A percentile compares a stretch with the other conserved stretches of the same genome.
Evolutionary conservation across 106 monocot genomes (phyloP).

Genomic region (Posidonia australis): DNA sequence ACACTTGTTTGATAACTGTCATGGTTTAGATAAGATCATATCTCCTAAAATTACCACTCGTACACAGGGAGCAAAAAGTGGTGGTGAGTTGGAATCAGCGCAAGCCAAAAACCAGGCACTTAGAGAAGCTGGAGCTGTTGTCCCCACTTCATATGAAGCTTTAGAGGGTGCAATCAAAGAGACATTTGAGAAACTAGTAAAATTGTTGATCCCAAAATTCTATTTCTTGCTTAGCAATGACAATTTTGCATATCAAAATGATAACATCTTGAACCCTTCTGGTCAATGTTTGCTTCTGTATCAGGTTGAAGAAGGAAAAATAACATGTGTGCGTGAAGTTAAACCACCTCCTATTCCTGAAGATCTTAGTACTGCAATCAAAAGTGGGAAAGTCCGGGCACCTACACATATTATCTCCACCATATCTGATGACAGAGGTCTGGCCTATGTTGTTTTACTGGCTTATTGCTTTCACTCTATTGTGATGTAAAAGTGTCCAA

Average conservation of each 20-base stretch:
- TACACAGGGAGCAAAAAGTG: constrained; percentile 90
- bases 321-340: constrained; percentile 51
- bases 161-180: constrained; percentile 74
- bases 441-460: constrained; percentile 6
- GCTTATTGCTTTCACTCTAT: not conserved
- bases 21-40: not conserved
- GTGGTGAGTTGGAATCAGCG: constrained; percentile 93
- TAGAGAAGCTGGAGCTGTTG: constrained; percentile 82
- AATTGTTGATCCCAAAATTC: no score
- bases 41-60: no score
- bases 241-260: no score
- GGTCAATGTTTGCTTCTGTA: no score
- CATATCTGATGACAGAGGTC: constrained; percentile 98
- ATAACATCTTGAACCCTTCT: no score
- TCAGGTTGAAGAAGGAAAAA: constrained; percentile 88
- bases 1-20: not conserved
- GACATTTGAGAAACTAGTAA: constrained; percentile 83
- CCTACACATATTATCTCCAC: constrained; percentile 99
- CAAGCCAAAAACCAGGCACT: constrained; percentile 93
- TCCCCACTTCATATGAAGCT: constrained; percentile 94
- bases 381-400: constrained; percentile 94
- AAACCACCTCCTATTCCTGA: constrained; percentile 89
- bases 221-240: no score
- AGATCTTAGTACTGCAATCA: constrained; percentile 80
- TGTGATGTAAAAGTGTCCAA: no score